Evolutionary conservation across 495 filamentous ascomycete genomes (phyloP).

Genomic region (Ramalina intermedia): DNA sequence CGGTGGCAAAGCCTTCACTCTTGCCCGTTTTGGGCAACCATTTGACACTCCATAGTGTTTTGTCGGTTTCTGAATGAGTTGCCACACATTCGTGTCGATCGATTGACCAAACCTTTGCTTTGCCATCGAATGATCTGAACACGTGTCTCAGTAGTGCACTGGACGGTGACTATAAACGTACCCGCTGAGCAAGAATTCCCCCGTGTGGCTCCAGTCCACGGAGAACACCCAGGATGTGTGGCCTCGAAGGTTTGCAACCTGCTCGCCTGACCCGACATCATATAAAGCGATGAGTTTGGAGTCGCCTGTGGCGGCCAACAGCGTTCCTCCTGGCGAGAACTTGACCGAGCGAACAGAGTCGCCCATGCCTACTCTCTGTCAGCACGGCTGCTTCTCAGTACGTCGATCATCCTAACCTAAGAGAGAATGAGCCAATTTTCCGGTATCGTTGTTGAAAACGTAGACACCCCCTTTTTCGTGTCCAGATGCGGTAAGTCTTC

Average conservation of each 20-base stretch:
- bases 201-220: slow-evolving; percentile 85
- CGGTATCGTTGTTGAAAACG: slow-evolving; percentile 83
- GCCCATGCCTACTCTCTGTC: slow-evolving; percentile 46
- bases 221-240: slow-evolving; percentile 77
- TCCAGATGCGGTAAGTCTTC: slow-evolving; percentile 73
- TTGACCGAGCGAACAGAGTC: slow-evolving; percentile 71
- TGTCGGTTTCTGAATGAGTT: slow-evolving; percentile 81
- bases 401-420: slow-evolving; percentile 41
- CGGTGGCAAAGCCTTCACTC: slow-evolving; percentile 77
- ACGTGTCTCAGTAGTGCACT: background rate
- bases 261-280: slow-evolving; percentile 81
- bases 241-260: slow-evolving; percentile 69
- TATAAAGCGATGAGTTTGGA: slow-evolving; percentile 79
- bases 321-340: slow-evolving; percentile 71
- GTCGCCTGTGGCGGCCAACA: slow-evolving; percentile 88
- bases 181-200: slow-evolving; percentile 83
- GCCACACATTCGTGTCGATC: slow-evolving; percentile 73
- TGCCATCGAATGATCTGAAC: slow-evolving; percentile 46
- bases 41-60: slow-evolving; percentile 69
- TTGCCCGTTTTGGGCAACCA: slow-evolving; percentile 70
- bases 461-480: slow-evolving; percentile 91
- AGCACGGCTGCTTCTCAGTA: background rate
- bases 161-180: slow-evolving; percentile 22
- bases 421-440: slow-evolving; percentile 71
- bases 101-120: slow-evolving; percentile 88